phyloP scores from a whole-genome alignment of 2,329 filamentous ascomycete genomes.

The Pseudogymnoascus sp. region DNA sequence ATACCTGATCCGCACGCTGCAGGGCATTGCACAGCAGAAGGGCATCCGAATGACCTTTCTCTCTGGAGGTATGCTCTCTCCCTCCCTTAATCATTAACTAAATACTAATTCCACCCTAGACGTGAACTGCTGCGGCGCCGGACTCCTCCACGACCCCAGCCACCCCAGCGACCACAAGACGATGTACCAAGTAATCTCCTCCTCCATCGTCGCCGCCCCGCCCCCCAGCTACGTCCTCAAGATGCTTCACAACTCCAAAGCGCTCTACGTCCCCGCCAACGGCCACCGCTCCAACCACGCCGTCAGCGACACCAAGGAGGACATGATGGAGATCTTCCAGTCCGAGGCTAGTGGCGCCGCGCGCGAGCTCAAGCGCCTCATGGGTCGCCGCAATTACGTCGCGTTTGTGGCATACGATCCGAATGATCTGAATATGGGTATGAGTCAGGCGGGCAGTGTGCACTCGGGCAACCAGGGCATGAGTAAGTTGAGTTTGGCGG shows the following conservation, averaged over 20 bases:
- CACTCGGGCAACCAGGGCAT: slow-evolving; percentile 33
- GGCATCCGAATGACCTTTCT: slow-evolving; percentile 95
- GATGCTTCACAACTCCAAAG: slow-evolving; percentile 89
- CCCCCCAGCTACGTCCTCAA: slow-evolving; percentile 80
- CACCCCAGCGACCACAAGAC: slow-evolving; percentile 94
- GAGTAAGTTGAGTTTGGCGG: slow-evolving; percentile 72
- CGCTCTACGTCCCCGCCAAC: slow-evolving; percentile 84
- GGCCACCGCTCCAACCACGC: slow-evolving; percentile 67
- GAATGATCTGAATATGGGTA: slow-evolving; percentile 51
- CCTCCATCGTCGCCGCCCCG: slow-evolving; percentile 83
- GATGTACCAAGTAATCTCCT: slow-evolving; percentile 97
- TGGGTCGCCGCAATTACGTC: slow-evolving; percentile 88
- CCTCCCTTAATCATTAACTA: neutral
- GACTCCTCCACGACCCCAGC: slow-evolving; percentile 85
- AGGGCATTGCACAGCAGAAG: slow-evolving; percentile 92
- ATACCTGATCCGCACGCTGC: slow-evolving; percentile 89
- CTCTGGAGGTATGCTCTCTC: slow-evolving; percentile 58
- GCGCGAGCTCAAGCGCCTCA: slow-evolving; percentile 81
- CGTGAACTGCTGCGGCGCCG: slow-evolving; percentile 85
- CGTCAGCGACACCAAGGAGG: slow-evolving; percentile 89
- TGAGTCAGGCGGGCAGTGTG: slow-evolving; percentile 20
- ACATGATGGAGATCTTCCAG: slow-evolving; percentile 99
- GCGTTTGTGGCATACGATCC: slow-evolving; percentile 93
- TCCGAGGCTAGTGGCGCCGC: slow-evolving; percentile 78
- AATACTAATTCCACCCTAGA: slow-evolving; percentile 35